Evolutionary conservation across 805 yeast species (phyloP).

Genomic region (Ogataea chonburiensis): DNA sequence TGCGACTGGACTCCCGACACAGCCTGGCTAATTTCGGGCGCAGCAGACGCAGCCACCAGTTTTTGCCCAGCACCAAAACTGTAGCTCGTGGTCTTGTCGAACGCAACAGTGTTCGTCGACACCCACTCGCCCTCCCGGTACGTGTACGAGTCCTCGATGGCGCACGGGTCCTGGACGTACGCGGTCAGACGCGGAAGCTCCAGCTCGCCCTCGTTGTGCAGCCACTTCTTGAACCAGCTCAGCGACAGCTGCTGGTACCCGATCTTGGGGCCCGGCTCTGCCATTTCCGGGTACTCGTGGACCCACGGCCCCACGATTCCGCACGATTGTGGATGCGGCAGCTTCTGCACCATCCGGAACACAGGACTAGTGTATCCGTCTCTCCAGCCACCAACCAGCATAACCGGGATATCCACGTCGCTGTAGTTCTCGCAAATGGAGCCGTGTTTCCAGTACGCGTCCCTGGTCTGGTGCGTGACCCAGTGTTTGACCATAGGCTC

Average conservation of each 20-base stretch:
- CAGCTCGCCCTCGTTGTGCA: constrained; percentile 28
- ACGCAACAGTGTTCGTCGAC: constrained; percentile 24
- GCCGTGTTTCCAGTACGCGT: constrained; percentile 48
- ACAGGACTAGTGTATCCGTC: constrained; percentile 47
- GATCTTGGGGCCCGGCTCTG: constrained; percentile 44
- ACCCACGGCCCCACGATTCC: constrained; percentile 49
- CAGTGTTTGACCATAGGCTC: constrained; percentile 43
- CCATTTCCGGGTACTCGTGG: constrained; percentile 49
- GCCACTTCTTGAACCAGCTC: constrained; percentile 41
- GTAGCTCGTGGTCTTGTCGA: constrained; percentile 19
- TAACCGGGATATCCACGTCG: constrained; percentile 42
- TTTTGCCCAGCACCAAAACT: constrained; percentile 13
- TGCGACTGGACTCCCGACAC: constrained; percentile 39
- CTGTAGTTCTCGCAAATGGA: constrained; percentile 42
- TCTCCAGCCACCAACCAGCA: constrained; percentile 48
- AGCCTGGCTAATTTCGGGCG: constrained; percentile 15
- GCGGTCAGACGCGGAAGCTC: constrained; percentile 39
- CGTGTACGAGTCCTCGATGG: constrained; percentile 38
- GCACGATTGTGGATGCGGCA: constrained; percentile 40
- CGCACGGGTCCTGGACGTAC: constrained; percentile 43
- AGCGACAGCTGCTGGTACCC: constrained; percentile 43
- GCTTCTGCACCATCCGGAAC: constrained; percentile 41
- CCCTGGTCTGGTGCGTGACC: constrained; percentile 45
- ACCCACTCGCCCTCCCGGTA: constrained; percentile 42
- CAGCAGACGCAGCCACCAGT: constrained; percentile 5